A percentile compares a stretch with the other conserved stretches of the same genome.
Evolutionary conservation across 176 grass and related monocot species (phyloP).

Genomic region (Puya raimondii): DNA sequence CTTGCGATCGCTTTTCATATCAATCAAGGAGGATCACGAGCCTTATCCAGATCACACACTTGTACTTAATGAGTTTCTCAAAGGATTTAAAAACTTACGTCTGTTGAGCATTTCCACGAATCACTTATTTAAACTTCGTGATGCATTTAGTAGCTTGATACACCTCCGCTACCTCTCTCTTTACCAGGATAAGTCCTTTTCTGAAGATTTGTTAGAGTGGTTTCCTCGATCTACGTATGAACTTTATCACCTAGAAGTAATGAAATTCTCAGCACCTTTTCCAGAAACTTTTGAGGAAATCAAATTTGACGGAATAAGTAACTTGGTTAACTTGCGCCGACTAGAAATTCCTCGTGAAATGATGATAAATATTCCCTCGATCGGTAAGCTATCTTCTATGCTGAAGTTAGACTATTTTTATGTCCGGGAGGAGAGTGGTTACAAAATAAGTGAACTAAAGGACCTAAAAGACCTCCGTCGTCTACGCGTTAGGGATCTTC

Average conservation of each 20-base stretch:
- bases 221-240: background rate
- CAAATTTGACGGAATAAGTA: background rate
- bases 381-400: constrained; percentile 19
- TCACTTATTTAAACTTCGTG: background rate
- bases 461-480: constrained; percentile 8
- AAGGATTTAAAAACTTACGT: background rate
- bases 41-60: background rate
- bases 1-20: background rate
- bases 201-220: background rate
- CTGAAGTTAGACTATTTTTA: constrained; percentile 16
- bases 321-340: background rate
- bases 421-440: background rate
- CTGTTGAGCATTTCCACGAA: background rate
- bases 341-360: constrained; percentile 9
- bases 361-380: background rate
- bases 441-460: constrained; percentile 6
- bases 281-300: background rate
- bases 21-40: background rate
- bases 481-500: constrained; percentile 14
- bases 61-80: background rate
- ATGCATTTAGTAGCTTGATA: background rate
- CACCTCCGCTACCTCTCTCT: background rate
- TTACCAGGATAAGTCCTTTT: background rate
- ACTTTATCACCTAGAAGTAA: background rate
- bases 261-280: background rate